Base-by-base conservation (phyloP, 306 rosid species). In the Vachellia collinsii region DNA sequence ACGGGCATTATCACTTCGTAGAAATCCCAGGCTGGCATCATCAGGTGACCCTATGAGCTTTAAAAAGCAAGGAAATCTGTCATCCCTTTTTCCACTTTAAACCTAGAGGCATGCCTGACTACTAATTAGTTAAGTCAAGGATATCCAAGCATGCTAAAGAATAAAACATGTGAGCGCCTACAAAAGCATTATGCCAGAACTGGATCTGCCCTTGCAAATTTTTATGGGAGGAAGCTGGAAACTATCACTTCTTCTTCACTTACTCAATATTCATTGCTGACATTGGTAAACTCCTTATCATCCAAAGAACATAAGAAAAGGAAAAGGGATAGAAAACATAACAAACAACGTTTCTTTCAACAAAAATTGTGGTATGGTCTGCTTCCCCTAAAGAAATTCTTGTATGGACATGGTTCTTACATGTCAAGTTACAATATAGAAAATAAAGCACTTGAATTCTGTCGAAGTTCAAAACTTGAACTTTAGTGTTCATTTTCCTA, bases 21-120 rank as follows among this genome's bases (percentile, higher is more conserved):
- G 88, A 83, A 93, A 95, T 65, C 99, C 97, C 50, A 93, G 97
- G 89, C 97, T 95, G 19, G 92, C 77, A 76, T 95, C 98, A 85
- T 95, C 97, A 22, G 99, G 99, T 68, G 99, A 95, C 76, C 99
- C 99, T 84, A 95, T 87, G 81, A 95, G 93, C 99, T 95, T 79
- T 77, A 74, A 44, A 83, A 77, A 51, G 82, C 81, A 74, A 81
- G 68, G 42, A 84, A 74, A 73, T 25, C 25, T 50, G 77, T 76
- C 77, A 81, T 47, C 37, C 7, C 44, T 61, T 43, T 41, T 76
- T 48, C 25, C 29, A 43, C 47, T 83, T 53, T 77, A 68, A 63
- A 70, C 63, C 51, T 62, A 12, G 70, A 78, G 43, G 70, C 3
- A 37, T 23, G 48, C 51, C 42, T 37, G 53, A 84, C 37, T 72